These are phyloP conservation scores for Colletotrichum melonis DNA, from an alignment of 2,329 filamentous ascomycete genomes.

Conservation along the genomic window DNA sequence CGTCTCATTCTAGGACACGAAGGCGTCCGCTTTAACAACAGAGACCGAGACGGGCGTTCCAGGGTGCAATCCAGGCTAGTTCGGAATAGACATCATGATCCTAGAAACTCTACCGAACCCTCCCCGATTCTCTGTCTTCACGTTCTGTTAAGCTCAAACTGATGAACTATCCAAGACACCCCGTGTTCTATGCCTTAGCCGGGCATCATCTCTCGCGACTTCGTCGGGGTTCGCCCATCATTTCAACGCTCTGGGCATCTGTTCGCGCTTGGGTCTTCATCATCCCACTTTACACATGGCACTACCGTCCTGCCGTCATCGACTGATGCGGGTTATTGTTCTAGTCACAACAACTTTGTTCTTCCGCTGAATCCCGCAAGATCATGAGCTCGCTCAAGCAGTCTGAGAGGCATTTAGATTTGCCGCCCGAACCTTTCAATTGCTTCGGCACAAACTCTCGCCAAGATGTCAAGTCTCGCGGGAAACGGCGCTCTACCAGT, in stretches of 20 bases:
- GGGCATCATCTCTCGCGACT: neutral
- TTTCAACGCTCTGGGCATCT: neutral
- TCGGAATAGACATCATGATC: neutral
- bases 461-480: neutral
- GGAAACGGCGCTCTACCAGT: too few species aligned
- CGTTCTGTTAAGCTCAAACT: too few species aligned
- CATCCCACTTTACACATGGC: neutral
- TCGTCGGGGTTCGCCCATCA: neutral
- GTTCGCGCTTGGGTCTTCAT: neutral
- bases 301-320: neutral
- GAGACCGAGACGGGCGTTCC: neutral
- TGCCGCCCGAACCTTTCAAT: neutral
- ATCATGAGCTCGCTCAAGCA: neutral
- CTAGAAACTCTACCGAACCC: neutral
- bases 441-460: neutral
- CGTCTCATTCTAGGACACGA: neutral
- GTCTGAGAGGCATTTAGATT: neutral
- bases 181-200: neutral
- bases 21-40: neutral
- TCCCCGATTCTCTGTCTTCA: neutral
- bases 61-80: neutral
- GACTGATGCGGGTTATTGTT: neutral
- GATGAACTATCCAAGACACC: too few species aligned
- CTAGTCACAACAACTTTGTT: too few species aligned
- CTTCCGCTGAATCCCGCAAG: neutral